These are phyloP conservation scores for Aspergillus sparsus DNA, from an alignment of 495 filamentous ascomycete genomes.

Conservation along the genomic window DNA sequence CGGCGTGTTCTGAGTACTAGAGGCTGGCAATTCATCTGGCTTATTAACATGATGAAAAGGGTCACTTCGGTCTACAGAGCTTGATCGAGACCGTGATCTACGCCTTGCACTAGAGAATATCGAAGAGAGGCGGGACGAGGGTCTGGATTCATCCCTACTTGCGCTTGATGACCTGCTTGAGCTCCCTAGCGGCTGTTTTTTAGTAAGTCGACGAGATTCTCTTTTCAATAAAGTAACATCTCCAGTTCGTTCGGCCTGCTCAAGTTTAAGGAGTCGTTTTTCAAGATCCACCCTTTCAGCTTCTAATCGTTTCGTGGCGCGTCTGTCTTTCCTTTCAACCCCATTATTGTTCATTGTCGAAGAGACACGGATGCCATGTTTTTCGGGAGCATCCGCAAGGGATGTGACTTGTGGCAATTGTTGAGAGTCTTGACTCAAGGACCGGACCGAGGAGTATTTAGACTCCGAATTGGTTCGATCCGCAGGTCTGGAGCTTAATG, in stretches of 20 bases:
- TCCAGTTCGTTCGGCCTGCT: constrained; percentile 30
- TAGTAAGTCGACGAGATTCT: constrained; percentile 38
- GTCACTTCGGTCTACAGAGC: constrained; percentile 30
- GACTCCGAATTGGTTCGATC: constrained; percentile 1
- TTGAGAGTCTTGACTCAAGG: constrained; percentile 2
- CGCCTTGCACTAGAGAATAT: constrained; percentile 39
- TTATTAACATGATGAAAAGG: constrained; percentile 9
- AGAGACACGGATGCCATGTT: constrained; percentile 20
- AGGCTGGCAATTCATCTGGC: constrained; percentile 2
- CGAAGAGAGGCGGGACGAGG: constrained; percentile 32
- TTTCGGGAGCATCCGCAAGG: background rate
- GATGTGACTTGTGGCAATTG: background rate
- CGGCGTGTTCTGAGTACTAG: constrained; percentile 2
- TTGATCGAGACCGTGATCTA: constrained; percentile 35
- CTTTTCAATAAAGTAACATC: constrained; percentile 27
- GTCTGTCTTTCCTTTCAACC: constrained; percentile 33
- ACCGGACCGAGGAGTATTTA: constrained; percentile 13
- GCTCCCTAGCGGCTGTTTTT: constrained; percentile 38
- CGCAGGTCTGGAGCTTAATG: constrained; percentile 9
- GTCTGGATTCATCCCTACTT: constrained; percentile 30
- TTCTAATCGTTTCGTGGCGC: constrained; percentile 41
- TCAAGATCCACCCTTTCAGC: constrained; percentile 43
- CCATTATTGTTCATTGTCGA: constrained; percentile 26
- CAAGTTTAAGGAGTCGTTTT: constrained; percentile 36
- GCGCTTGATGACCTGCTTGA: constrained; percentile 40